Percentiles rank a stretch among this genome's conserved stretches.
Conservation (phyloP, 2,329 filamentous ascomycete species). For the Tolypocladium guangdongense region DNA sequence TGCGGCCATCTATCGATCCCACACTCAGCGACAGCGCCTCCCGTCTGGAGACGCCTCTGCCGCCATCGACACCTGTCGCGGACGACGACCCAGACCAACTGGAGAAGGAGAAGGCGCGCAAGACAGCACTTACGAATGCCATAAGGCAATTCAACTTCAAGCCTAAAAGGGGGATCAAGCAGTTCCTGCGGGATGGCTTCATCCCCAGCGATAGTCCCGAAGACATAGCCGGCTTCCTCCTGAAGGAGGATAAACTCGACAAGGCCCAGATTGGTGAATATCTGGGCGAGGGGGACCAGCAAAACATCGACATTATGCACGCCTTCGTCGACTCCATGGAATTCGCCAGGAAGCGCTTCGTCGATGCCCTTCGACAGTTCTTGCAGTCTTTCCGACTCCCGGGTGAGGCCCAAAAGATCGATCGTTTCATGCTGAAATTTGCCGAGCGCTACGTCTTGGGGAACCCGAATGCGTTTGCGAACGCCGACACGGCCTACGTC, state of each 20-base stretch:
- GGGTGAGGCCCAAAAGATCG: conserved; percentile 96
- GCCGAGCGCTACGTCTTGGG: conserved; percentile 90
- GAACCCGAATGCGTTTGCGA: conserved; percentile 95
- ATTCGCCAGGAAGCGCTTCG: conserved; percentile 82
- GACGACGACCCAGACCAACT: conserved; percentile 90
- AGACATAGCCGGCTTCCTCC: conserved; percentile 75
- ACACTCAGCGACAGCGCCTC: conserved; percentile 48
- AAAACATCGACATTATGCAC: conserved; percentile 97
- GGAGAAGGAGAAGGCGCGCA: conserved; percentile 89
- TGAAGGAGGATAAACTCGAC: conserved; percentile 73
- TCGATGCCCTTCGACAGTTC: conserved; percentile 83
- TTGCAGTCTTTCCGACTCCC: conserved; percentile 90
- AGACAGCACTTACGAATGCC: conserved; percentile 83
- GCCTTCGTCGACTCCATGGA: conserved; percentile 95
- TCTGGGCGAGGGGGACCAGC: conserved; percentile 82
- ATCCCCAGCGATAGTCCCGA: conserved; percentile 67
- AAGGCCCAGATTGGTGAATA: conserved; percentile 92
- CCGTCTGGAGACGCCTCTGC: conserved; percentile 45
- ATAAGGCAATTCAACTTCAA: conserved; percentile 96
- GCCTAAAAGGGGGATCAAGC: conserved; percentile 84
- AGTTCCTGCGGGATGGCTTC: conserved; percentile 74
- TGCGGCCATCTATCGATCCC: conserved; percentile 59
- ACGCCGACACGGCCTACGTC: conserved; percentile 95
- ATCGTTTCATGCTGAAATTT: conserved; percentile 99
- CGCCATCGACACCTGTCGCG: conserved; percentile 54